Evolutionary conservation across 1,139 yeast species (phyloP).

Genomic region (Lodderomyces pseudojiufengensis): DNA sequence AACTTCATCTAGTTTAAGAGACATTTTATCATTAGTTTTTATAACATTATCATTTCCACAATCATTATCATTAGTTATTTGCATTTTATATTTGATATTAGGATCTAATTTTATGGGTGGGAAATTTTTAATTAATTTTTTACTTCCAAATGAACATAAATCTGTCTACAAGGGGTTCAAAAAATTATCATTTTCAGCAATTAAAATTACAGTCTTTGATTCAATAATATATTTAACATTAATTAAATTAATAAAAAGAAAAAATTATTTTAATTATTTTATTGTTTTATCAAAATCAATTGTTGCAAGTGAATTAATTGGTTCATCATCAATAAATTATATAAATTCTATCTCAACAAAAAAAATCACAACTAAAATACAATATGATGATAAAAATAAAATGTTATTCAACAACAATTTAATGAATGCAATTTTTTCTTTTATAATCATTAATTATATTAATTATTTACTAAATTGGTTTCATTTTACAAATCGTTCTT

Average conservation of each 20-base stretch:
- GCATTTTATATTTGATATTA: constrained; percentile 37
- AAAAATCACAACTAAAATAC: constrained; percentile 17
- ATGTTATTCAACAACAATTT: constrained; percentile 20
- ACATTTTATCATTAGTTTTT: constrained; percentile 42
- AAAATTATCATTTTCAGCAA: constrained; percentile 15
- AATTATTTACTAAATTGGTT: constrained; percentile 22
- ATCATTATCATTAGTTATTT: constrained; percentile 34
- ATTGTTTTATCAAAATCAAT: constrained; percentile 47
- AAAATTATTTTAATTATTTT: constrained; percentile 33
- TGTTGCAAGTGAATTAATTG: constrained; percentile 48
- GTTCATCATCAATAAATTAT: constrained; percentile 24
- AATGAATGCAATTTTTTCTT: constrained; percentile 28
- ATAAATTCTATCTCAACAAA: constrained; percentile 15
- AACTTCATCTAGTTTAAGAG: constrained; percentile 32
- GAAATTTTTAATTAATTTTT: constrained; percentile 29
- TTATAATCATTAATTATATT: constrained; percentile 27
- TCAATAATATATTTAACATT: constrained; percentile 28
- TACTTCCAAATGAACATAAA: constrained; percentile 8
- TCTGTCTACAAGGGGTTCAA: constrained; percentile 4
- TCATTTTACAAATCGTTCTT: constrained; percentile 9
- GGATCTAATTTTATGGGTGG: constrained; percentile 45
- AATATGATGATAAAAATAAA: constrained; percentile 18
- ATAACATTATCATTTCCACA: constrained; percentile 41
- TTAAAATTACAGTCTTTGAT: constrained; percentile 27
- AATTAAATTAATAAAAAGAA: constrained; percentile 28